Percentiles rank a stretch among this genome's conserved stretches.
Evolutionary conservation across 306 rosid species (phyloP).

Genomic region (Hippophae tibetana): DNA sequence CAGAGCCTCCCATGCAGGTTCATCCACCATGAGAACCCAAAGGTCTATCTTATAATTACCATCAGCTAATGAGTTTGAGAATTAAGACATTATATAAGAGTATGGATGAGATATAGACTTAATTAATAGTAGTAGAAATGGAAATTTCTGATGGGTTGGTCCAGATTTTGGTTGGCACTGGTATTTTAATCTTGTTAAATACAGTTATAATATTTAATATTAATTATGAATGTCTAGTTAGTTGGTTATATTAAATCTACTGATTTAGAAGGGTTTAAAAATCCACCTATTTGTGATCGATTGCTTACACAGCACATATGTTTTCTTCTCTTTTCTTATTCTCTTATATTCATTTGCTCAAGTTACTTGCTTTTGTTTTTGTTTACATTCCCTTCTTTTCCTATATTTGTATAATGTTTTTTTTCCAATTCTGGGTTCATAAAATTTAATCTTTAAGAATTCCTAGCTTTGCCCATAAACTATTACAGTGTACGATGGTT

Average conservation of each 20-base stretch:
- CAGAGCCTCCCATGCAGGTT: slow-evolving; percentile 3
- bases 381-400: slow-evolving; percentile 9
- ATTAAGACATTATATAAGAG: slow-evolving; percentile 17
- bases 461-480: not conserved
- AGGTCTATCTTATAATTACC: not conserved
- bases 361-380: slow-evolving; percentile 28
- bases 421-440: slow-evolving; percentile 16
- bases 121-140: no score
- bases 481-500: slow-evolving; percentile 3
- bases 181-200: no score
- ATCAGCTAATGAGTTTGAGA: not conserved
- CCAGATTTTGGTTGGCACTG: no score
- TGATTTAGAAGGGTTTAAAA: slow-evolving; percentile 41
- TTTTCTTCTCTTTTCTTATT: not conserved
- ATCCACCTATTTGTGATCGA: slow-evolving; percentile 19
- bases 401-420: not conserved
- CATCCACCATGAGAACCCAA: slow-evolving; percentile 61
- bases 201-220: no score
- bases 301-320: not conserved
- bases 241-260: not conserved
- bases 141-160: no score
- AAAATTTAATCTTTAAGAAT: slow-evolving; percentile 9
- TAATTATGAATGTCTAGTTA: no score
- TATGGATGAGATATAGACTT: not conserved
- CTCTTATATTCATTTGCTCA: slow-evolving; percentile 8